Base-by-base conservation (phyloP, 352 stramenopile genomes). In the Detonula confervacea region DNA sequence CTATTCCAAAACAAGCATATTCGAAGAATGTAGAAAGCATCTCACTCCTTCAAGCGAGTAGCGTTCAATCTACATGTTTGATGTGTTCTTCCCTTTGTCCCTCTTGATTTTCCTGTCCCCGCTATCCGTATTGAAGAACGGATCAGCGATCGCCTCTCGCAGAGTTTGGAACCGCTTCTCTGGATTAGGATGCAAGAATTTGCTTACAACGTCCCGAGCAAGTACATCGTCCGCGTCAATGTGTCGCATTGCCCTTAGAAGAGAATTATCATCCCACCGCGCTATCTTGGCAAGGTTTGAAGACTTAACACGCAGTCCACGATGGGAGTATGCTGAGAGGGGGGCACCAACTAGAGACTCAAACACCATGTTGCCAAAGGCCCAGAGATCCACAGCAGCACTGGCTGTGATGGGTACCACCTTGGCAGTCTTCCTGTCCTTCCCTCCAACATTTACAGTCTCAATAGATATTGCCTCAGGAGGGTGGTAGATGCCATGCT, bases 381-480 rank as follows among this genome's bases (percentile, higher is more conserved):
- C 87, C 90, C 90, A 94, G 73, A 93, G 92, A 33, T 94, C 90
- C 65, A 92, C 92, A 0, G 87, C 92, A 1, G 77, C 56, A 42
- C 90, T 75, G 55, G 80, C 81, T 25, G 73, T 57, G 56, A 94
- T 82, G 5, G 90, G 81, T 11, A 92, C 69, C 24, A 93, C 85
- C n/a, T 63, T 76, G 39, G 88, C 87, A n/a, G 70, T 67, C 46
- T 81, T 87, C 59, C 88, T 92, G 68, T 92, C 88, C 39, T 81
- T 81, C 11, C 89, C 65, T 22, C 80, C 78, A 1, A 75, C 79
- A 55, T 87, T 75, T 66, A 80, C 77, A 14, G 89, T 91, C 54
- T 94, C 90, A 2, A 93, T 73, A 47, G 83, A 57, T 18, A 94
- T 88, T 8, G 90, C 70, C 72, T 94, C 90, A 27, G 90, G 90